Percentiles rank a stretch among this genome's conserved stretches.
These are phyloP conservation scores for Suillus americanus DNA, from an alignment of 768 basidiomycete genomes.

Conservation along the genomic window DNA sequence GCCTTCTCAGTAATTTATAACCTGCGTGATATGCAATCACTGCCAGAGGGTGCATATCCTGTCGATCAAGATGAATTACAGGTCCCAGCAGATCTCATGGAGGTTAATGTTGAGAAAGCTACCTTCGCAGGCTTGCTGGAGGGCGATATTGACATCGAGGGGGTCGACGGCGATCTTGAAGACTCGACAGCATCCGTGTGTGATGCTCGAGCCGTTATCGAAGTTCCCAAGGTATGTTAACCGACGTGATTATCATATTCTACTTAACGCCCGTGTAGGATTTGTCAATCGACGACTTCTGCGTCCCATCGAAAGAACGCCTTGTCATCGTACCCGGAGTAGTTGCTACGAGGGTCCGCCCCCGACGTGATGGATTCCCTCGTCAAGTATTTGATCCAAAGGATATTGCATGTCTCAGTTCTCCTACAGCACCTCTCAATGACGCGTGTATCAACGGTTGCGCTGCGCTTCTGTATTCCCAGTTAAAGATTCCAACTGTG, in stretches of 20 bases:
- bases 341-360: not conserved
- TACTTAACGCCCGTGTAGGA: not conserved
- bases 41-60: not conserved
- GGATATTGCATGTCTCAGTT: constrained; percentile 10
- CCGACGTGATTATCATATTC: not conserved
- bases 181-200: not conserved
- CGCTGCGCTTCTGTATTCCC: constrained; percentile 10
- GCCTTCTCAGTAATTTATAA: constrained; percentile 23
- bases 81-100: not conserved
- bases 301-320: not conserved
- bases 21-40: not conserved
- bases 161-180: not conserved
- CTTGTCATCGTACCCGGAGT: not conserved
- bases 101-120: not conserved
- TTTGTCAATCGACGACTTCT: not conserved
- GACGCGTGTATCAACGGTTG: constrained; percentile 16
- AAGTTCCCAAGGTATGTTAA: not conserved
- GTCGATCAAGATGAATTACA: not conserved
- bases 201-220: not conserved
- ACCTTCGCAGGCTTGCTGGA: not conserved
- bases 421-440: constrained; percentile 9
- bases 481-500: not conserved
- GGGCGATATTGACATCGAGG: not conserved
- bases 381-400: constrained; percentile 7
- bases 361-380: not conserved